Conservation (phyloP, 225 moss, liverwort and hornwort genomes). For the Pseudoscleropodium purum region DNA sequence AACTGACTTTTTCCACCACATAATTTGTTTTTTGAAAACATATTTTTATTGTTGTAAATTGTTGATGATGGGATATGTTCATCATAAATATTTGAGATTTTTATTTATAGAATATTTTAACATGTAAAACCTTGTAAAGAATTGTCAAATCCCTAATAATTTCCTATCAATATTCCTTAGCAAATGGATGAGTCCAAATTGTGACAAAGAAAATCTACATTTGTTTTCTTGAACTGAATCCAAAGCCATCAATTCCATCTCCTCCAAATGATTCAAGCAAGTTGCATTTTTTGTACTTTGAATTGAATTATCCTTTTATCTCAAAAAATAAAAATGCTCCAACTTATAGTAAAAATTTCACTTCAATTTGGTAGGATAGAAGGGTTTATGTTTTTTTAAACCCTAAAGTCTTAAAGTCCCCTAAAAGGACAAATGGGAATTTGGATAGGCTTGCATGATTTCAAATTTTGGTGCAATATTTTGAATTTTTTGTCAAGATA, state of each 20-base stretch:
- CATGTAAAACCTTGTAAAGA: neutral
- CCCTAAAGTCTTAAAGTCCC: neutral
- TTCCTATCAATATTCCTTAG: neutral
- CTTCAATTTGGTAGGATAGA: neutral
- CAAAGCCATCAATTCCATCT: neutral
- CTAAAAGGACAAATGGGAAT: fast-evolving
- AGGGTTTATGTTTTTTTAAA: neutral
- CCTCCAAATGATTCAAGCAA: neutral
- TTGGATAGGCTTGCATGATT: fast-evolving
- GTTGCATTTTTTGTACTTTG: neutral
- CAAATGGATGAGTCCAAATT: neutral
- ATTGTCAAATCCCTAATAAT: neutral
- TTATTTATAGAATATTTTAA: neutral
- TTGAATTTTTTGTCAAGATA: neutral
- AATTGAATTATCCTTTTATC: neutral
- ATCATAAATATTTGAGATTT: neutral
- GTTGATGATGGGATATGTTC: neutral
- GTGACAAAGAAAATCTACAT: neutral
- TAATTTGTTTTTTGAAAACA: too few species aligned
- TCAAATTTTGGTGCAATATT: neutral
- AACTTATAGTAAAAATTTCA: neutral
- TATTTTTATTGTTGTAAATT: too few species aligned
- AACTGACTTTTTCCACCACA: too few species aligned
- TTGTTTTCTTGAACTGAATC: neutral
- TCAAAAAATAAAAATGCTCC: neutral